Evolutionary conservation across 768 basidiomycete species (phyloP).

Genomic region (Plicaturopsis crispa): DNA sequence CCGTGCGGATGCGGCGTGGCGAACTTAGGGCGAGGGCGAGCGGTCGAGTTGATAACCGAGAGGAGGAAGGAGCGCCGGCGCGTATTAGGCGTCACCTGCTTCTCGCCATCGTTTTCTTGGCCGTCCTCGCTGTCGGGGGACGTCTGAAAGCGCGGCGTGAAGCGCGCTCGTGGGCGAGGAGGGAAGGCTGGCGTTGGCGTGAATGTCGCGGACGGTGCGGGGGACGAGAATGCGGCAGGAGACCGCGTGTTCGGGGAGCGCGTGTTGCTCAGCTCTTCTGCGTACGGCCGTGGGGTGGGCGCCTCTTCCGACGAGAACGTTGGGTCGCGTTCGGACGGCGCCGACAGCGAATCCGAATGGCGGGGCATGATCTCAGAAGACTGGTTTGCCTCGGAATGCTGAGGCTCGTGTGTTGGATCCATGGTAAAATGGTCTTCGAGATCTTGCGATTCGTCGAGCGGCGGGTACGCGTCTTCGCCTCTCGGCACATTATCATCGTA

Average conservation of each 20-base stretch:
- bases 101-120: constrained; percentile 25
- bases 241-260: constrained; percentile 23
- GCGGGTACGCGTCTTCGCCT: constrained; percentile 1
- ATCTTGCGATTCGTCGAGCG: not conserved
- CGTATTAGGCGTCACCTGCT: constrained; percentile 60
- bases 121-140: too few relatives aligned
- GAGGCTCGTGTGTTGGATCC: not conserved
- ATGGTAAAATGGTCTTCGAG: not conserved
- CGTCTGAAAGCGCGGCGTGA: too few relatives aligned
- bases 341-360: too few relatives aligned
- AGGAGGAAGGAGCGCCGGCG: constrained; percentile 78
- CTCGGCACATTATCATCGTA: too few relatives aligned
- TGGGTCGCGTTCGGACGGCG: constrained; percentile 39
- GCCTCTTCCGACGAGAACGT: constrained; percentile 74
- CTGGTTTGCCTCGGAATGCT: not conserved
- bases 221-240: constrained; percentile 43
- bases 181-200: constrained; percentile 68
- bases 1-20: constrained; percentile 53
- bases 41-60: constrained; percentile 75
- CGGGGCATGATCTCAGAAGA: constrained; percentile 2
- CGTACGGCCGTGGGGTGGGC: constrained; percentile 25
- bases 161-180: constrained; percentile 28
- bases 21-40: constrained; percentile 59
- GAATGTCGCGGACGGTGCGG: constrained; percentile 45
- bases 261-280: constrained; percentile 18